Percentiles rank a stretch among this genome's conserved stretches.
Evolutionary conservation across 1,284 basidiomycete species (phyloP).

Genomic region (Cystobasidiaceae sp.): DNA sequence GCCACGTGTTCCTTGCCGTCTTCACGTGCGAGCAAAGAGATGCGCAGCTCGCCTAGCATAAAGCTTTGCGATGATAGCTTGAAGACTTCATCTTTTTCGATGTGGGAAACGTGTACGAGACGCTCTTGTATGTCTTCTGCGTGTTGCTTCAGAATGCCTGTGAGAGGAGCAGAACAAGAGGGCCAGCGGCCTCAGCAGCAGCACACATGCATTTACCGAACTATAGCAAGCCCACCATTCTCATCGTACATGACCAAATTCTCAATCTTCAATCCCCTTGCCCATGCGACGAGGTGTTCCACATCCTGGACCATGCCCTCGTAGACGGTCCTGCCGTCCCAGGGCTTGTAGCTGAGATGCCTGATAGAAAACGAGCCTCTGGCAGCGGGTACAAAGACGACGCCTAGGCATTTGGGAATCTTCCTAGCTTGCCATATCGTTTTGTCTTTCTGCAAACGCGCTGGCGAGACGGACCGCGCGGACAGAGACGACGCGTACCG

Average conservation of each 20-base stretch:
- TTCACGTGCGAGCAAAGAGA: constrained; percentile 6
- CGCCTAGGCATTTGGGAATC: constrained; percentile 33
- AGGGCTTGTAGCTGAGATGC: constrained; percentile 8
- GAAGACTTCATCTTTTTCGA: background rate
- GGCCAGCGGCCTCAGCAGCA: background rate
- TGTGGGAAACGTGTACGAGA: background rate
- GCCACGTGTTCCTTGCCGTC: constrained; percentile 29
- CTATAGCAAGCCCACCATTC: constrained; percentile 11
- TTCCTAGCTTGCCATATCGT: constrained; percentile 24
- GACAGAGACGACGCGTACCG: background rate
- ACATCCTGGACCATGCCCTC: constrained; percentile 21
- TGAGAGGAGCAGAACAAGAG: background rate
- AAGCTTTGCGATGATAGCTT: background rate
- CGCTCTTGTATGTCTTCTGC: background rate
- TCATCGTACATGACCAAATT: constrained; percentile 37
- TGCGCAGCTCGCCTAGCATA: constrained; percentile 9
- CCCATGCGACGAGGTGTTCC: constrained; percentile 30
- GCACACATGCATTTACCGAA: background rate
- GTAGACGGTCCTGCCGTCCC: background rate
- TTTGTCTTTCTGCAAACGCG: background rate
- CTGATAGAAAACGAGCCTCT: background rate
- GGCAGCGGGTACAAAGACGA: constrained; percentile 34
- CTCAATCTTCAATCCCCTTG: constrained; percentile 25
- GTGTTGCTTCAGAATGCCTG: constrained; percentile 4
- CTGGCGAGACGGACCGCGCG: background rate